These are phyloP conservation scores for Cercophora sp. DNA, from an alignment of 495 filamentous ascomycete genomes.

Conservation along the genomic window DNA sequence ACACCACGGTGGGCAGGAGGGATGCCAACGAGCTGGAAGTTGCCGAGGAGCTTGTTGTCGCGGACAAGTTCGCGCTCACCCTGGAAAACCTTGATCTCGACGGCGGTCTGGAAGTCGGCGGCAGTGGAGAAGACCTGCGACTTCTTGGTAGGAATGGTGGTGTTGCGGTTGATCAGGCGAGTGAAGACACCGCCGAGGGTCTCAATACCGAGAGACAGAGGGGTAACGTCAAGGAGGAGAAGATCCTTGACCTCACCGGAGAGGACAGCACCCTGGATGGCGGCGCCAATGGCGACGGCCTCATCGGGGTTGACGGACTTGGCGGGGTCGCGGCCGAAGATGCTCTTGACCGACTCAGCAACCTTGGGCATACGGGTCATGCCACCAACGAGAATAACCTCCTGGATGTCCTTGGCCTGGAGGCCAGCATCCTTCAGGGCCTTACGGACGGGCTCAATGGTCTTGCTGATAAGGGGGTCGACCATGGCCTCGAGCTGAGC, in stretches of 20 bases:
- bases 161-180: conserved; percentile 99
- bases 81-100: conserved; percentile 99
- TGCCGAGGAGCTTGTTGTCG: conserved; percentile 98
- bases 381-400: conserved; percentile 97
- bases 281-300: conserved; percentile 97
- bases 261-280: conserved; percentile 95
- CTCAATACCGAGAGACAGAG: conserved; percentile 98
- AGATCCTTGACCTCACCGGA: conserved; percentile 96
- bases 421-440: conserved; percentile 96
- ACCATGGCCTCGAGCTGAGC: conserved; percentile 90
- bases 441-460: conserved; percentile 91
- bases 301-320: conserved; percentile 99
- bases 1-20: conserved; percentile 97
- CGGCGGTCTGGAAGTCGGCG: conserved; percentile 97
- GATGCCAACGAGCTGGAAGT: conserved; percentile 99
- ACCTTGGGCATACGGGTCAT: conserved; percentile 99
- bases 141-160: conserved; percentile 99
- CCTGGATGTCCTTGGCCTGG: conserved; percentile 92
- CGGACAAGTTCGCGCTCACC: conserved; percentile 99
- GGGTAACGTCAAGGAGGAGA: conserved; percentile 93
- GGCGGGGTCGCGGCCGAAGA: conserved; percentile 96
- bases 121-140: conserved; percentile 98
- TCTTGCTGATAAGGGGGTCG: conserved; percentile 82
- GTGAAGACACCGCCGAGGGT: conserved; percentile 99
- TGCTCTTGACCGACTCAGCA: conserved; percentile 90